Conservation (phyloP, 352 stramenopile genomes). For the Globisporangium sylvaticum region DNA sequence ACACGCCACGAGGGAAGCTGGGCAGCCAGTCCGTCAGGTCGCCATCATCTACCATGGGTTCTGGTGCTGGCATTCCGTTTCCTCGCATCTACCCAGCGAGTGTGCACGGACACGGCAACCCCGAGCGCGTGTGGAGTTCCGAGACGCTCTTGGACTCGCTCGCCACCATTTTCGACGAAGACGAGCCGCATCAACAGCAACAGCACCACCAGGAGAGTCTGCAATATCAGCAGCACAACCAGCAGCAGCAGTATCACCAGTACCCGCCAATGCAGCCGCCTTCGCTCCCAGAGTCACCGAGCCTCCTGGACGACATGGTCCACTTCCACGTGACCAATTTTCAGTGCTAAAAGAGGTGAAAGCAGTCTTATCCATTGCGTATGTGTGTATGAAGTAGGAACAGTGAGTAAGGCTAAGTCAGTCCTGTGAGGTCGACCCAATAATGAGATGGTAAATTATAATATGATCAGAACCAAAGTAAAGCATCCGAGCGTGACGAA, state of each 20-base stretch:
- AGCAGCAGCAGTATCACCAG: neutral
- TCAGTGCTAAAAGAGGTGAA: conserved; percentile 15
- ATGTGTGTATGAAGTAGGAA: conserved; percentile 7
- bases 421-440: neutral
- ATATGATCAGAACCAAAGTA: neutral
- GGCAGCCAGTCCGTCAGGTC: neutral
- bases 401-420: neutral
- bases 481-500: neutral
- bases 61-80: neutral
- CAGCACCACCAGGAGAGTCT: neutral
- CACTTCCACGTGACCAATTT: conserved; percentile 43
- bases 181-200: neutral
- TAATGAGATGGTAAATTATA: neutral
- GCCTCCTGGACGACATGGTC: conserved; percentile 47
- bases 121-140: conserved; percentile 9
- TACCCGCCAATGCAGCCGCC: conserved; percentile 4
- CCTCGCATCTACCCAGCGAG: conserved; percentile 2
- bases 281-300: conserved; percentile 8
- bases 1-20: neutral
- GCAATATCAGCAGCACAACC: neutral
- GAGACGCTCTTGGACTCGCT: conserved; percentile 19
- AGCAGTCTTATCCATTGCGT: neutral
- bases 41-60: neutral
- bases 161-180: conserved; percentile 35
- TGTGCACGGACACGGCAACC: neutral